Base-by-base conservation (phyloP, 1,139 yeast genomes). In the Candida pseudocylindracea region DNA sequence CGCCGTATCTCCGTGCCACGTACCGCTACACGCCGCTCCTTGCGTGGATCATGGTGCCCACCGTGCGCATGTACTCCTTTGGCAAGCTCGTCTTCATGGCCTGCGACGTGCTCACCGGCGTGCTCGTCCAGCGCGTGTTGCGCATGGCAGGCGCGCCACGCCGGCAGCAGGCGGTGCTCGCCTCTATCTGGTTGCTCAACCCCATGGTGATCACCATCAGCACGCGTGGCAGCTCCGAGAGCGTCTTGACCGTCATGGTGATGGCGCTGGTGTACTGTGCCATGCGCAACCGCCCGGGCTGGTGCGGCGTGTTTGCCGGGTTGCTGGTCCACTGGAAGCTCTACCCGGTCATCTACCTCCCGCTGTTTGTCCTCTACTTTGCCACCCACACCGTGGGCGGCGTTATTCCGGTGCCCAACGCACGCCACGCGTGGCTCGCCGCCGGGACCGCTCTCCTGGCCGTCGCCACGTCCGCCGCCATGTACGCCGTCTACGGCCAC, bases 151-250 rank as follows among this genome's bases (percentile, higher is more conserved):
- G 11, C 10, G 7, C 28, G 10, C 11, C 25, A 7, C 44, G 45
- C 31, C 36, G 42, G 8, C 54, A 54, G 32, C 55, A 60, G 12
- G 41, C 60, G 15, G 34, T 57, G 10, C 57, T 70, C 37, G 51
- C 72, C 27, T 54, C 75, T 1, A 55, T 83, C 4, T 88, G 98
- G 98, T 57, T 88, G 29, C 58, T 81, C 42, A 88, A 88, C 49
- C 98, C 98, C 10, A 79, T 88, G 91, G 98, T 85, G 1, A 70
- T 78, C 27, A 83, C 93, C 2, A 88, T 88, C 31, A 74, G 92
- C 39, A 83, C 96, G 0, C 57, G 98, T 35, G 98, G 98, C 1
- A 79, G 92, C 13, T 76, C 94, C 0, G 98, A 88, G 47, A 85
- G 95, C 38, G 60, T 88, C 2, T 54, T 88, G 31, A 81, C 93